phyloP scores from a whole-genome alignment of 2,329 filamentous ascomycete species.

The Aureobasidium namibiae region DNA sequence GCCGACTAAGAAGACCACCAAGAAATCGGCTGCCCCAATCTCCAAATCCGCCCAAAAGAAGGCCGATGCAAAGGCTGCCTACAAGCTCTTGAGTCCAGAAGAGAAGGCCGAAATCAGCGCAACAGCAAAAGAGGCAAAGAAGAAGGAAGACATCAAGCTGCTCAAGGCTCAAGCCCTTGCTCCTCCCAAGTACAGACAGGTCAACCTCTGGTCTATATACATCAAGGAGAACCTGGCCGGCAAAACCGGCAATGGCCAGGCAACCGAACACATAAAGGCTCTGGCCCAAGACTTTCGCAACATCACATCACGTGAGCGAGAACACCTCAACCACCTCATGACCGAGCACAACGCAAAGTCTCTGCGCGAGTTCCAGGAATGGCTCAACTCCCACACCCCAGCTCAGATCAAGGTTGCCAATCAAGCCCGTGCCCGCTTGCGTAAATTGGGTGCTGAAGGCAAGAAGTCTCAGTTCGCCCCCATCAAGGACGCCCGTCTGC shows the following conservation, averaged over 20 bases:
- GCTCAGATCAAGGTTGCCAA: constrained; percentile 54
- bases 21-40: neutral
- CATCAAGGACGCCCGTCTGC: constrained; percentile 43
- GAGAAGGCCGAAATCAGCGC: constrained; percentile 19
- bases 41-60: neutral
- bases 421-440: constrained; percentile 40
- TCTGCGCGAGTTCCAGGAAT: constrained; percentile 40
- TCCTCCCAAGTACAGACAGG: neutral
- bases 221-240: constrained; percentile 22
- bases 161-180: constrained; percentile 30
- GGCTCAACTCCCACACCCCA: constrained; percentile 48
- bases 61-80: constrained; percentile 1
- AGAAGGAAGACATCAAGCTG: constrained; percentile 25
- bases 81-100: constrained; percentile 1
- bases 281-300: constrained; percentile 30
- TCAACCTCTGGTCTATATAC: constrained; percentile 24
- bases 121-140: constrained; percentile 23
- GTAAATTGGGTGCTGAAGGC: constrained; percentile 15
- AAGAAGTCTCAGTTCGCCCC: constrained; percentile 13
- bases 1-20: too few relatives aligned
- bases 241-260: neutral
- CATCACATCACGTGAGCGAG: constrained; percentile 35
- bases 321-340: constrained; percentile 47
- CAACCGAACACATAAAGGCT: constrained; percentile 15
- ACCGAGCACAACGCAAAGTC: constrained; percentile 39